Conservation (phyloP, 352 stramenopile genomes). For the Phytophthora melonis region DNA sequence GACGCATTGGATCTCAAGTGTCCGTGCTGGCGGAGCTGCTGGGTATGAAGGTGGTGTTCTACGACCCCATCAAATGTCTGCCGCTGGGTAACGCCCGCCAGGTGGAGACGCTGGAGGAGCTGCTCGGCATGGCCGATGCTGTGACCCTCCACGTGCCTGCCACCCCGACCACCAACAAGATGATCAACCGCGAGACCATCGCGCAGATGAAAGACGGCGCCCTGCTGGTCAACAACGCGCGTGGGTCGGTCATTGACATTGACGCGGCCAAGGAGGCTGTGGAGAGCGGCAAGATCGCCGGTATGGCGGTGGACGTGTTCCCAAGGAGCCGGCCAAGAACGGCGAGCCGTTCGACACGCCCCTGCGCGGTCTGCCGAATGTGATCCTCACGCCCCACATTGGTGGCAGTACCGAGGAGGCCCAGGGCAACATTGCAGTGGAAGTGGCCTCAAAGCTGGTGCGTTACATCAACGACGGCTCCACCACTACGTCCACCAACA, state of each 20-base stretch:
- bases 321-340: slow-evolving; percentile 89
- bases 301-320: slow-evolving; percentile 92
- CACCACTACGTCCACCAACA: slow-evolving; percentile 84
- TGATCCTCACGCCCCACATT: slow-evolving; percentile 96
- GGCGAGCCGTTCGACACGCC: slow-evolving; percentile 85
- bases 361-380: slow-evolving; percentile 92
- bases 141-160: slow-evolving; percentile 97
- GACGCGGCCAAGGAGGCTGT: slow-evolving; percentile 93
- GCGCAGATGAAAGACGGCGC: slow-evolving; percentile 93
- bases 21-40: slow-evolving; percentile 86
- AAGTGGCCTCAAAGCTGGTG: slow-evolving; percentile 84
- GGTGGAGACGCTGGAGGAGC: slow-evolving; percentile 85
- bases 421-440: slow-evolving; percentile 92
- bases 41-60: slow-evolving; percentile 96
- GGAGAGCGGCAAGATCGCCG: slow-evolving; percentile 82
- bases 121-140: slow-evolving; percentile 90
- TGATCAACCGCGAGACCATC: slow-evolving; percentile 92
- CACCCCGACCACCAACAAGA: slow-evolving; percentile 92
- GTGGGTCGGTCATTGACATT: slow-evolving; percentile 95
- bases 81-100: slow-evolving; percentile 83
- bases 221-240: slow-evolving; percentile 96
- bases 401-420: slow-evolving; percentile 96
- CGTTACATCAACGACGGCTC: slow-evolving; percentile 86
- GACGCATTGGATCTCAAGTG: slow-evolving; percentile 85
- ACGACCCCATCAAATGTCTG: slow-evolving; percentile 91